phyloP scores from a whole-genome alignment of 2,329 filamentous ascomycete species.

The Canariomyces notabilis region DNA sequence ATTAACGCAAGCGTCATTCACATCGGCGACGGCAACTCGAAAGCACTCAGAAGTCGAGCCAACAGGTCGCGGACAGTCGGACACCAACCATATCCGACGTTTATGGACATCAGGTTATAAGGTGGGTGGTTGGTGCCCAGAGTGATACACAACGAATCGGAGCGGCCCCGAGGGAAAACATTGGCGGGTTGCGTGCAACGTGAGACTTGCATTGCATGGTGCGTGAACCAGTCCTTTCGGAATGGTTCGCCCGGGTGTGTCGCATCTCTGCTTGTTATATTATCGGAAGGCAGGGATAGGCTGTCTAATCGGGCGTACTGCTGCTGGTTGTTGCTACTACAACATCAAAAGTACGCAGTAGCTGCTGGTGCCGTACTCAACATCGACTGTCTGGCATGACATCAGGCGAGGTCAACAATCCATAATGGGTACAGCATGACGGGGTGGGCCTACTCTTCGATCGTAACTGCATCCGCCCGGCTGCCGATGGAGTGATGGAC shows the following conservation, averaged over 20 bases:
- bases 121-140: background rate
- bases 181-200: background rate
- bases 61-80: no score
- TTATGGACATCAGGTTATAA: background rate
- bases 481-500: background rate
- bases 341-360: no score
- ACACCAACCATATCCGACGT: background rate
- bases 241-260: slow-evolving; percentile 4
- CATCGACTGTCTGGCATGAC: background rate
- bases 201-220: slow-evolving; percentile 9
- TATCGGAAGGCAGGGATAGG: background rate
- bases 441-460: background rate
- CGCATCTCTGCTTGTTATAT: background rate
- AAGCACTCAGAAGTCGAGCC: no score
- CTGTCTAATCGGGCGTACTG: background rate
- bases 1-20: no score
- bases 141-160: background rate
- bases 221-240: slow-evolving; percentile 8
- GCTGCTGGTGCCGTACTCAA: no score
- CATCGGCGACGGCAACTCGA: background rate
- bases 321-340: no score
- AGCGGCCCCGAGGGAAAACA: background rate
- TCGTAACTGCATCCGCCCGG: background rate
- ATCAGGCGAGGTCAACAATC: background rate
- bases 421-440: background rate